Evolutionary conservation across 371 early-diverging fungal genomes (phyloP), one percentile per base, ranked within the genome.

Genomic region (Apophysomyces trapeziformis): DNA sequence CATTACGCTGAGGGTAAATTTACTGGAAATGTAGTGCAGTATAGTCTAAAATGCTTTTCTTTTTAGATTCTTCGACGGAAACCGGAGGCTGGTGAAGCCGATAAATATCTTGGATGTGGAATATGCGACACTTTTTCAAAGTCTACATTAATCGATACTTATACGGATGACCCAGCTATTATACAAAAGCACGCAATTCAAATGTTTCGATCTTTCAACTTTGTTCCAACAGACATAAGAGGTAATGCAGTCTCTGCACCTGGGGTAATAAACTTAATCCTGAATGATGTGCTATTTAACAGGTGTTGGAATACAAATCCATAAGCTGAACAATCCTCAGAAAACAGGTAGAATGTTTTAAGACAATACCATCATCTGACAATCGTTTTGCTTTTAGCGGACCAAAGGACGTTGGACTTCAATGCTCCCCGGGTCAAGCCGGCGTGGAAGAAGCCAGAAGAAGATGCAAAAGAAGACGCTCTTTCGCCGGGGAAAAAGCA

Each of bases 31-130:
- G 4, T 35, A 65, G 32, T 26, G 32, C 32, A 26, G 2, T 2
- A 26, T 3, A 26, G 32, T 26, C 32, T 26, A 26, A 26, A 26
- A 26, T 26, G 32, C 32, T 18, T n/a, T 54, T 18, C 3, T 57
- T 54, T 57, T 41, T 61, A 86, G 82, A 54, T 86, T 14, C 61
- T 85, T 67, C 75, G 76, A 47, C 73, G 90, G 26, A 71, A 78
- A 35, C 64, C 74, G 7, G 83, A 79, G 57, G 84, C 85, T 4
- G 73, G 68, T 0, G 85, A 86, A 61, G 78, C 87, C 0, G 65
- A 32, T 44, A 92, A 91, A 56, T 81, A 84, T 60, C 68, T 92
- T 35, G 92, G 91, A 0, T 89, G 90, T 67, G 92, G 92, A 3
- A 69, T 77, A 26, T 88, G 87, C 21, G 92, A 92, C 56, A 76